Conservation (phyloP, 2,329 filamentous ascomycete genomes). For the Fusarium palustre region DNA sequence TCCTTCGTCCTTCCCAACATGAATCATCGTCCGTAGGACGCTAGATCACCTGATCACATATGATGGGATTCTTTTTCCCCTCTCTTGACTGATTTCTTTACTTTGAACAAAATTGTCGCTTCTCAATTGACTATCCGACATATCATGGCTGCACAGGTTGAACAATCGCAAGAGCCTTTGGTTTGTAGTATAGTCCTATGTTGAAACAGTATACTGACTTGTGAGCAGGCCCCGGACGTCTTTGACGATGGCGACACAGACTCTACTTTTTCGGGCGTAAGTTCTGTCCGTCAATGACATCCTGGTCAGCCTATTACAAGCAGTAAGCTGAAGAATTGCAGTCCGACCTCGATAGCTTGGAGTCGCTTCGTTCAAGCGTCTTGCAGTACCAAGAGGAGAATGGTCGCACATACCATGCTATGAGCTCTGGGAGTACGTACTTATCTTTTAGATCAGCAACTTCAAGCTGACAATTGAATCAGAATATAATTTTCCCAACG, state of each 20-base stretch:
- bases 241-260: conserved; percentile 7
- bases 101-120: too few species aligned
- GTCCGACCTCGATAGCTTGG: conserved; percentile 5
- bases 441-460: rapidly evolving
- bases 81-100: neutral
- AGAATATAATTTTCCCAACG: conserved; percentile 20
- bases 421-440: conserved; percentile 8
- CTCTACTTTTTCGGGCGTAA: conserved; percentile 12
- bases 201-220: neutral
- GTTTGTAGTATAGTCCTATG: neutral
- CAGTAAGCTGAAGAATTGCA: neutral
- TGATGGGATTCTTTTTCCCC: neutral
- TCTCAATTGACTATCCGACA: rapidly evolving
- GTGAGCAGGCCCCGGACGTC: neutral
- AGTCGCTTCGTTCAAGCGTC: conserved; percentile 17
- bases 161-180: neutral
- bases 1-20: neutral
- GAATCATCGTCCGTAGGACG: neutral
- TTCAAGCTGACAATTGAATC: rapidly evolving
- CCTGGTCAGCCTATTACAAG: rapidly evolving
- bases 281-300: neutral
- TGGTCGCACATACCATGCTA: conserved; percentile 7
- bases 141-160: neutral
- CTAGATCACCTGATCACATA: neutral
- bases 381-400: conserved; percentile 17